Evolutionary conservation across 768 basidiomycete species (phyloP).

Genomic region (Cantharellus anzutake): DNA sequence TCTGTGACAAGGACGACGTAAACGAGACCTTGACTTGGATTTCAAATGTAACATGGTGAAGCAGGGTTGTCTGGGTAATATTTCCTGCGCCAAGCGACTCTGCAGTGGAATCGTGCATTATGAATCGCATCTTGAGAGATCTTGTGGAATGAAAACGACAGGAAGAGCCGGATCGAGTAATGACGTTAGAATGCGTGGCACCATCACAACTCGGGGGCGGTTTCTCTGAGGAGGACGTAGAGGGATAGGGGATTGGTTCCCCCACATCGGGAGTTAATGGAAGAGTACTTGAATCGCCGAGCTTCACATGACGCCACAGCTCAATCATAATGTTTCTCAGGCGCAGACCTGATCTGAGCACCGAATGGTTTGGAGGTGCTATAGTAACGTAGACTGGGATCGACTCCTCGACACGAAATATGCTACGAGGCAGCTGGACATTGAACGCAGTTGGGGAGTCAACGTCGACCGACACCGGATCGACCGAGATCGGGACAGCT

Average conservation of each 20-base stretch:
- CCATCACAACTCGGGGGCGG: slow-evolving; percentile 9
- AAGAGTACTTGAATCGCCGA: slow-evolving; percentile 1
- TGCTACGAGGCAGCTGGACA: slow-evolving; percentile 51
- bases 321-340: slow-evolving; percentile 69
- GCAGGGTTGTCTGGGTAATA: slow-evolving; percentile 62
- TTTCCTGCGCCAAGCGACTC: slow-evolving; percentile 32
- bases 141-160: slow-evolving; percentile 72
- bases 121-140: slow-evolving; percentile 57
- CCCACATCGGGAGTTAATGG: background rate
- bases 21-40: slow-evolving; percentile 61
- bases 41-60: slow-evolving; percentile 68
- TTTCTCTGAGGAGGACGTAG: background rate
- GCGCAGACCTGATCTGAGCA: slow-evolving; percentile 52
- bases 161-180: slow-evolving; percentile 78
- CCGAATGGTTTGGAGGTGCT: slow-evolving; percentile 48
- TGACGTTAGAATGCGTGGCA: slow-evolving; percentile 23
- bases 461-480: slow-evolving; percentile 38
- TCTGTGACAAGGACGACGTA: slow-evolving; percentile 34
- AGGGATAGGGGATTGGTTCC: background rate
- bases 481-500: slow-evolving; percentile 30
- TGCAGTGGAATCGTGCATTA: slow-evolving; percentile 35
- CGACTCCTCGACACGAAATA: slow-evolving; percentile 49
- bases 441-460: slow-evolving; percentile 48
- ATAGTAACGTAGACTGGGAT: slow-evolving; percentile 68
- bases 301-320: slow-evolving; percentile 33